Percentiles rank a stretch among this genome's conserved stretches.
These are phyloP conservation scores for Saccharomycopsis hybrid DNA, from an alignment of 1,139 yeast species.

Conservation along the genomic window DNA sequence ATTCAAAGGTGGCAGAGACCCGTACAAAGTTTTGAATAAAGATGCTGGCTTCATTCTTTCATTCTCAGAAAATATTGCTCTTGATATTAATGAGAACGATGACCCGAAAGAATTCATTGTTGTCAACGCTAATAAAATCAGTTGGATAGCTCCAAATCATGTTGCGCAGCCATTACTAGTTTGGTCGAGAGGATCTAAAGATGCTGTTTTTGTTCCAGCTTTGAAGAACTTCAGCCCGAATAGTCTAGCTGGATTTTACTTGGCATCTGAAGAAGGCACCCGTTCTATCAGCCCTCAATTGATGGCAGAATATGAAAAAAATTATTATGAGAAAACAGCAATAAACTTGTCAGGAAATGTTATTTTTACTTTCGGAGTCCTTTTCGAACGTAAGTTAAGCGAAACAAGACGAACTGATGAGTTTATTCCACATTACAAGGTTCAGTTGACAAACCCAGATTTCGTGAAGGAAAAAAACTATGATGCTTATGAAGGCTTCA, in stretches of 20 bases:
- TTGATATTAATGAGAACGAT: slow-evolving; percentile 56
- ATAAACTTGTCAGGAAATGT: slow-evolving; percentile 58
- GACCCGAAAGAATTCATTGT: slow-evolving; percentile 57
- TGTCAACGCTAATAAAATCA: slow-evolving; percentile 58
- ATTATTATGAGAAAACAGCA: slow-evolving; percentile 45
- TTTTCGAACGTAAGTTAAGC: slow-evolving; percentile 46
- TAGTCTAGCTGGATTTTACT: slow-evolving; percentile 11
- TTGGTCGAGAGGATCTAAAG: slow-evolving; percentile 50
- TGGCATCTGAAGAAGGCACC: too few species aligned
- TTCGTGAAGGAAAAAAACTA: slow-evolving; percentile 42
- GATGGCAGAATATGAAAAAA: too few species aligned
- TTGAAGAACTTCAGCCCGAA: slow-evolving; percentile 21
- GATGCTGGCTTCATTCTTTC: slow-evolving; percentile 77
- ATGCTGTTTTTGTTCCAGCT: slow-evolving; percentile 40
- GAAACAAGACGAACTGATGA: slow-evolving; percentile 38
- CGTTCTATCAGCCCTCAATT: too few species aligned
- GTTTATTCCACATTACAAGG: slow-evolving; percentile 65
- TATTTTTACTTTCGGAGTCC: slow-evolving; percentile 49
- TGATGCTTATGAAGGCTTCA: slow-evolving; percentile 70
- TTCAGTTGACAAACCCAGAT: slow-evolving; percentile 58
- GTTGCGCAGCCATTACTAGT: slow-evolving; percentile 49
- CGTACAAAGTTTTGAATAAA: slow-evolving; percentile 62
- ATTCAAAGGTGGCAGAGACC: slow-evolving; percentile 64
- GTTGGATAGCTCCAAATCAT: slow-evolving; percentile 67
- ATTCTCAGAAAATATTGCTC: slow-evolving; percentile 61